Base-by-base conservation (phyloP, 805 yeast species). In the Geotrichum ghanense region DNA sequence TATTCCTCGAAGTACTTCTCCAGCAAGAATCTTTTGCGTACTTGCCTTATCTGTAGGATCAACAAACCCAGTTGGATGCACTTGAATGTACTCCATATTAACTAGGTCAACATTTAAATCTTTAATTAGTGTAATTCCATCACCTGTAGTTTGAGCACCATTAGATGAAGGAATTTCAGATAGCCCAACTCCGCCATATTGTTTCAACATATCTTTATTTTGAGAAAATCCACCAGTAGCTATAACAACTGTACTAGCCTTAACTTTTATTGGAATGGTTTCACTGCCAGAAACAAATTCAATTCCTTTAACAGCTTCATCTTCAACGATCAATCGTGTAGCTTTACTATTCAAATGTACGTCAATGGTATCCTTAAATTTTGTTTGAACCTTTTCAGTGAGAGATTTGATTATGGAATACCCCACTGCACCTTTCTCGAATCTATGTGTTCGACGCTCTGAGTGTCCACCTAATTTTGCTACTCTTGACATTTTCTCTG, bases 381-480 rank as follows among this genome's bases (percentile, higher is more conserved):
- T 12, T 12, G 5, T 31, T 12, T 31, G 37, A 31, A 31, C 67
- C 16, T 68, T 67, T 48, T 75, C 78, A 55, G 74, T 61, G 39
- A 78, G 60, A 7, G 70, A 69, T 52, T 74, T 76, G 2, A 81
- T 75, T 45, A 79, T 76, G 5, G 83, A 80, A 75, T 75, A 75
- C 1, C 83, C 84, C 2, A 83, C 83, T 45, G 78, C 77, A 50
- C 74, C 69, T 17, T 78, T 72, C 50, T 76, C 82, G 44, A 75
- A 73, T 1, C 94, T 89, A 60, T 85, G 95, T 1, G 95, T 85
- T 61, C 95, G 71, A 19, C 86, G 79, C 44, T 72, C 76, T 1
- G 88, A 79, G 58, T 85, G 94, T 2, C 95, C 95, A 22, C 95
- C 95, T 40, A 85, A 63, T 54, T 84, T 75, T n/a, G 85, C 74